Evolutionary conservation across 2,329 filamentous ascomycete species (phyloP).

Genomic region (Fusarium brevicatenulatum): DNA sequence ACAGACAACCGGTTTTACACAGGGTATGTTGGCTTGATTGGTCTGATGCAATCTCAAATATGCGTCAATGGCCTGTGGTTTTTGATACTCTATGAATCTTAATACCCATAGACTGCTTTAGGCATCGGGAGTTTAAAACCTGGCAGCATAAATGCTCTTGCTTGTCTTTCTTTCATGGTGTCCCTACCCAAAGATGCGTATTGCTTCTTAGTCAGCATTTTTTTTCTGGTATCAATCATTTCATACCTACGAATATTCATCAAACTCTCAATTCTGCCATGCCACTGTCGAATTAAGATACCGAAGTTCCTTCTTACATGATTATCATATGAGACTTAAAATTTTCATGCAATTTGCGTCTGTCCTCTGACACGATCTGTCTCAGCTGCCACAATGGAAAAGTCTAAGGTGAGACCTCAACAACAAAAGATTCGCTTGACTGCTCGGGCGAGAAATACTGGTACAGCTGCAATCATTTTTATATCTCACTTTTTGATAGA

Average conservation of each 20-base stretch:
- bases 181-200: background rate
- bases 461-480: background rate
- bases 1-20: background rate
- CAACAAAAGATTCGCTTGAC: background rate
- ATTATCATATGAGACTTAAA: background rate
- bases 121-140: background rate
- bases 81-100: background rate
- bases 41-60: background rate
- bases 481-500: too few relatives aligned
- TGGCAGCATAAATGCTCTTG: background rate
- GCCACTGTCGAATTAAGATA: background rate
- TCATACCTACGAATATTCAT: slow-evolving; percentile 7
- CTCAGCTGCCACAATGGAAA: slow-evolving; percentile 34
- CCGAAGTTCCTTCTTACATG: background rate
- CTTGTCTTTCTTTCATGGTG: background rate
- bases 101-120: too few relatives aligned
- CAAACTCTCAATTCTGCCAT: slow-evolving; percentile 1
- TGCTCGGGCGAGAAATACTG: background rate
- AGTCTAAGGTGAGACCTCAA: slow-evolving; percentile 39
- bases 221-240: slow-evolving; percentile 31
- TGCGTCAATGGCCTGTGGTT: background rate
- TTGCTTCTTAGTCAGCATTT: slow-evolving; percentile 38
- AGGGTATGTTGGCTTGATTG: background rate
- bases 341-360: background rate
- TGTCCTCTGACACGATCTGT: background rate